A percentile compares a stretch with the other conserved stretches of the same genome.
These are phyloP conservation scores for Antrodiella citrinella DNA, from an alignment of 768 basidiomycete species.

Conservation along the genomic window DNA sequence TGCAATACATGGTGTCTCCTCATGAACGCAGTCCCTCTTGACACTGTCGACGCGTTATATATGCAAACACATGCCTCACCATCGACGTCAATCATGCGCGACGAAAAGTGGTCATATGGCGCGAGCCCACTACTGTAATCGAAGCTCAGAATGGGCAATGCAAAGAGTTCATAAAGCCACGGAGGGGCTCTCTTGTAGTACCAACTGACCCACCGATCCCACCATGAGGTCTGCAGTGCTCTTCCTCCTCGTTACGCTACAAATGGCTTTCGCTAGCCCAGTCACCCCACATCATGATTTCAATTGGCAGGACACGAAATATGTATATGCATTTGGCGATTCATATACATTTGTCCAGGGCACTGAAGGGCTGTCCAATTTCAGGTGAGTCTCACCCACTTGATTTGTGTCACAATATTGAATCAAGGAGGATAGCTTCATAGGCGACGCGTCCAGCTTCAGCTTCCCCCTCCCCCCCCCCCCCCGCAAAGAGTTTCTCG, in stretches of 20 bases:
- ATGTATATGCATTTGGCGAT: slow-evolving; percentile 48
- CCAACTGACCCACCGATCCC: no score
- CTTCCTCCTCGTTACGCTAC: background rate
- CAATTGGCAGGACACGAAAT: slow-evolving; percentile 35
- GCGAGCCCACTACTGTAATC: no score
- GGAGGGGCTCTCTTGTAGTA: no score
- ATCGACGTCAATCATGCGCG: no score
- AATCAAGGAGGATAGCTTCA: slow-evolving; percentile 42
- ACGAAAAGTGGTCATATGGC: no score
- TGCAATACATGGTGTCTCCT: no score
- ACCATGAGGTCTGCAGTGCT: no score
- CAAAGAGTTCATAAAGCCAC: no score
- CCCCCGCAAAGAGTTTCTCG: slow-evolving; percentile 31
- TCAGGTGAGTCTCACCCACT: slow-evolving; percentile 27
- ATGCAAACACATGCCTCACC: no score
- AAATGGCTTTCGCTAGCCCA: background rate
- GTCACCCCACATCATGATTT: slow-evolving; percentile 18
- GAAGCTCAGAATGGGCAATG: no score
- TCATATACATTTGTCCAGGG: slow-evolving; percentile 51
- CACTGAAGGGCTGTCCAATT: slow-evolving; percentile 38
- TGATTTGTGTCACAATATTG: background rate
- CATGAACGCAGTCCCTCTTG: no score
- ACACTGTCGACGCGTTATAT: no score
- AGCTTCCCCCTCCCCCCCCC: slow-evolving; percentile 33
- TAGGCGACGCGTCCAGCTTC: slow-evolving; percentile 36